Evolutionary conservation across 2,329 filamentous ascomycete genomes (phyloP), one percentile per base, ranked within the genome.

Genomic region (Cadophora malorum): DNA sequence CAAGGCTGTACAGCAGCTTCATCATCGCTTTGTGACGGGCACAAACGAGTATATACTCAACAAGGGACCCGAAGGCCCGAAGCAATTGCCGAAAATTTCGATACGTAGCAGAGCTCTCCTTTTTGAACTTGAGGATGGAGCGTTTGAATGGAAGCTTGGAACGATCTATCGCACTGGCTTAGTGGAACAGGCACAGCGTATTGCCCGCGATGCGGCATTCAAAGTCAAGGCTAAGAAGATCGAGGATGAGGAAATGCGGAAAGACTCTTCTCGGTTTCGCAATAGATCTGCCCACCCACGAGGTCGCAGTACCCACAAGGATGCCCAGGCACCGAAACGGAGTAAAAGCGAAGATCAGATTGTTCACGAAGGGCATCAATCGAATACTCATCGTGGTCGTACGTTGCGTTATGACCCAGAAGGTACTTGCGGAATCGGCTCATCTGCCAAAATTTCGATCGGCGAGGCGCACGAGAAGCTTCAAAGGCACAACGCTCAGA

Each of bases 131-230:
- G 96, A 99, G 80, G 96, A 99, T 78, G 95, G 96, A 61, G 91
- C 93, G 0, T 99, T 99, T 75, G 96, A 99, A 78, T 99, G 94
- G 92, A 98, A 97, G 78, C 83, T 99, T 10, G 93, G 94, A 19
- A 90, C 94, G 76, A 99, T 99, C 63, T 99, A 98, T 78, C 90
- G 95, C 38, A 88, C 93, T 56, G 96, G 96, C 0, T 85, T 95
- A 23, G 83, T 94, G 65, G 96, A 99, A 79, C 95, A 98, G 79
- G 90, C 91, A 77, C 96, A 98, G 79, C 88, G 96, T 23, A 82
- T 97, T 65, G 94, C 95, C 4, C 89, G 96, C 53, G 93, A 97
- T 78, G 93, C 97, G 72, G 95, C 95, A 0, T 98, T 96, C 79
- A 84, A 89, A 16, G 83, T 97, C 68, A 99, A 99, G 78, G 86